Conservation (phyloP, 305 asterid species). For the Stenogyne calaminthoides region DNA sequence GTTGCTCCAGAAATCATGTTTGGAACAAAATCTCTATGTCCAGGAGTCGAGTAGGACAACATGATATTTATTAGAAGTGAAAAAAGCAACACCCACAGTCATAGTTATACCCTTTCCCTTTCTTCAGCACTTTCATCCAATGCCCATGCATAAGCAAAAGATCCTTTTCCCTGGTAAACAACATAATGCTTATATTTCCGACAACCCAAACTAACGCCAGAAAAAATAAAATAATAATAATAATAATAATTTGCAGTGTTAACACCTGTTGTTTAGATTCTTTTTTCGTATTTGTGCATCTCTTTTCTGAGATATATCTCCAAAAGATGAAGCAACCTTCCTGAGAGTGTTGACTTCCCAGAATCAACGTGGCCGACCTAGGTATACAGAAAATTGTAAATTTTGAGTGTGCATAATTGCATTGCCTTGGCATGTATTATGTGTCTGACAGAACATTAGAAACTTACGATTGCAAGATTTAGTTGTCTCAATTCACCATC, state of each 20-base stretch:
- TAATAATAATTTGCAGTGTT: slow-evolving; percentile 14
- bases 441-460: no score
- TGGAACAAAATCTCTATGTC: slow-evolving; percentile 97
- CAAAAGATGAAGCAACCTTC: slow-evolving; percentile 86
- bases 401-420: no score
- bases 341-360: no score
- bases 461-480: no score
- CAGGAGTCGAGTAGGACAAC: slow-evolving; percentile 96
- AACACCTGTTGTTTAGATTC: slow-evolving; percentile 83
- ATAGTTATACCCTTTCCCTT: slow-evolving; percentile 98
- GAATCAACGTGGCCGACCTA: no score
- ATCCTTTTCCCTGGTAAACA: slow-evolving; percentile 86
- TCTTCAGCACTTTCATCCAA: slow-evolving; percentile 98
- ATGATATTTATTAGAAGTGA: slow-evolving; percentile 67
- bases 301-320: slow-evolving; percentile 82
- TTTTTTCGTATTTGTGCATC: slow-evolving; percentile 81
- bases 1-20: no score
- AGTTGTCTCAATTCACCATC: slow-evolving; percentile 63
- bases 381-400: no score
- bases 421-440: no score
- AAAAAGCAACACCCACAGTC: slow-evolving; percentile 95
- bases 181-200: slow-evolving; percentile 26
- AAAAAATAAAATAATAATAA: not conserved
- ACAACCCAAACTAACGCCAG: slow-evolving; percentile 30
- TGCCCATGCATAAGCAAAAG: slow-evolving; percentile 99